Conservation (phyloP, 805 yeast species). For the Martiniozyma abietophila region DNA sequence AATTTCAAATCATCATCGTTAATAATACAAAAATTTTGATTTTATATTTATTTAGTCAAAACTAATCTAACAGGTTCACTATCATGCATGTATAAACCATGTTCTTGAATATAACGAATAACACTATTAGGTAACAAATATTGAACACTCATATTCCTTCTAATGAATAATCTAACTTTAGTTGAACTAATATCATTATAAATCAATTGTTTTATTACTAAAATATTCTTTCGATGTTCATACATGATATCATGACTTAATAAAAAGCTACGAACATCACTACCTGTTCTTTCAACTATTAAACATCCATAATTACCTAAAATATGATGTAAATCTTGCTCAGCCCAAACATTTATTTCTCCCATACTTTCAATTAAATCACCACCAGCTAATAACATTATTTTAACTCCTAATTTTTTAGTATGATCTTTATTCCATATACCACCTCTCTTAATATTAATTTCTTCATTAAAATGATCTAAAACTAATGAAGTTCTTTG, state of each 20-base stretch:
- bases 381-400: conserved; percentile 96
- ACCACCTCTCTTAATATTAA: conserved; percentile 86
- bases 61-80: conserved; percentile 94
- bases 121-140: conserved; percentile 90
- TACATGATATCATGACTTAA: conserved; percentile 95
- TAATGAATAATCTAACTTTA: conserved; percentile 81
- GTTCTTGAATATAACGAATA: conserved; percentile 89
- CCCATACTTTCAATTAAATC: conserved; percentile 98
- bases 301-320: conserved; percentile 94
- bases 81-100: conserved; percentile 73
- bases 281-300: conserved; percentile 93
- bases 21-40: too few relatives aligned
- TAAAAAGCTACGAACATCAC: conserved; percentile 88
- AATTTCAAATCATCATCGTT: too few relatives aligned
- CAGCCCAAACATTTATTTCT: conserved; percentile 99
- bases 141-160: conserved; percentile 96
- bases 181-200: conserved; percentile 95
- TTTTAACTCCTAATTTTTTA: conserved; percentile 59
- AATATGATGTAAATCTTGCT: conserved; percentile 87
- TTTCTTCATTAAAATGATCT: conserved; percentile 94
- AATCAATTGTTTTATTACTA: conserved; percentile 91
- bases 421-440: conserved; percentile 50
- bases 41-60: conserved; percentile 22
- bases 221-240: conserved; percentile 86
- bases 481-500: conserved; percentile 91